phyloP scores from a whole-genome alignment of 768 basidiomycete species.

The Punctularia strigosozonata region DNA sequence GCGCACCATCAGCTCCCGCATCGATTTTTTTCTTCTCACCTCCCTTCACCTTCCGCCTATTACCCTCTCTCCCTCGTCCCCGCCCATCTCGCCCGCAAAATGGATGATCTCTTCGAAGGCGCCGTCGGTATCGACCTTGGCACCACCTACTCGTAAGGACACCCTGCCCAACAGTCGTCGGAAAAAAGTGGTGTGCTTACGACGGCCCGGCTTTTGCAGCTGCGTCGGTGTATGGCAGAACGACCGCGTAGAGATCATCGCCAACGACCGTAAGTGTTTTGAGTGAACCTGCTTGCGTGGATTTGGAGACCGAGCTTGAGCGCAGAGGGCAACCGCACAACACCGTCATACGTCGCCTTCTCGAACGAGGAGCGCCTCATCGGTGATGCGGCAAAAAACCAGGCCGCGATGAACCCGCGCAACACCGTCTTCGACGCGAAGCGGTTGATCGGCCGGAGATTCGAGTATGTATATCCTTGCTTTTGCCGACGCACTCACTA shows the following conservation, averaged over 20 bases:
- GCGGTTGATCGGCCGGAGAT: conserved; percentile 95
- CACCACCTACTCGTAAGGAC: conserved; percentile 86
- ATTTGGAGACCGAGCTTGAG: conserved; percentile 2
- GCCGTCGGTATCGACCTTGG: conserved; percentile 96
- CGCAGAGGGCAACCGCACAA: conserved; percentile 94
- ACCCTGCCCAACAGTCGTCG: not conserved
- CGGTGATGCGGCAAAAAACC: conserved; percentile 97
- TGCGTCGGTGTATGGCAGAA: conserved; percentile 99
- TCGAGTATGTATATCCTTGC: conserved; percentile 49
- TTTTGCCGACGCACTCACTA: conserved; percentile 1
- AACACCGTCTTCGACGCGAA: conserved; percentile 99
- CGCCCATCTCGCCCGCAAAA: conserved; percentile 36
- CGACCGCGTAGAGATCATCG: conserved; percentile 99
- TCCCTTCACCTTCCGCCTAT: conserved; percentile 10
- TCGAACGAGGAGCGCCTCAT: conserved; percentile 93
- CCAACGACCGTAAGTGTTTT: conserved; percentile 74
- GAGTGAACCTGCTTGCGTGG: not conserved
- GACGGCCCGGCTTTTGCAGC: conserved; percentile 27
- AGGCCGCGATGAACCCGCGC: conserved; percentile 98
- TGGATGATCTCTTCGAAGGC: conserved; percentile 92
- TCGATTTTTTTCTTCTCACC: conserved; percentile 28
- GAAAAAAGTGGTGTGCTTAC: not conserved
- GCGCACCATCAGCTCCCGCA: conserved; percentile 45
- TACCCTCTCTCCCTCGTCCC: conserved; percentile 20
- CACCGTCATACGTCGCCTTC: conserved; percentile 99